Evolutionary conservation across 495 filamentous ascomycete genomes (phyloP).

Genomic region (Aspergillus incahuasiensis): DNA sequence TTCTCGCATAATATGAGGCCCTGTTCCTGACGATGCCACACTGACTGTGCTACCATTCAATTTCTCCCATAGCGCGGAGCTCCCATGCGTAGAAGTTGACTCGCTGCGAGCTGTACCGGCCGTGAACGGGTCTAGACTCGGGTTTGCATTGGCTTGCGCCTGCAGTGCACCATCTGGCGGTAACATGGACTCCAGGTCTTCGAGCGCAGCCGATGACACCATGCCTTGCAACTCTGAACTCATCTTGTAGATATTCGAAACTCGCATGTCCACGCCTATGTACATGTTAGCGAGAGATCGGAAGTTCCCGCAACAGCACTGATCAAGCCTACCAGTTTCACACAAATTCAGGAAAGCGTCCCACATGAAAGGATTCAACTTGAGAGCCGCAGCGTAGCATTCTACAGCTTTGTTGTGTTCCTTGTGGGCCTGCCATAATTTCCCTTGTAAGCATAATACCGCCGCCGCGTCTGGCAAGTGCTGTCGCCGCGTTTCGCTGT

Average conservation of each 20-base stretch:
- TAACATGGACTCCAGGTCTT: conserved; percentile 29
- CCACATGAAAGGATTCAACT: conserved; percentile 95
- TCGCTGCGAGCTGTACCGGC: conserved; percentile 41
- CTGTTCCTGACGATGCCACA: conserved; percentile 26
- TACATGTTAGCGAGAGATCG: conserved; percentile 17
- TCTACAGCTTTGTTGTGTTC: conserved; percentile 76
- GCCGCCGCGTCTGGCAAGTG: conserved; percentile 80
- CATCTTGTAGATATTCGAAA: conserved; percentile 80
- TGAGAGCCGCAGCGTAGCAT: conserved; percentile 81
- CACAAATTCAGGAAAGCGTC: conserved; percentile 87
- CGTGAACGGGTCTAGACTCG: conserved; percentile 43
- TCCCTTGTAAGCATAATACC: conserved; percentile 73
- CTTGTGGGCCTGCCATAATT: conserved; percentile 76
- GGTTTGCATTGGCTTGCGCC: conserved; percentile 39
- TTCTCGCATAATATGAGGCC: conserved; percentile 31
- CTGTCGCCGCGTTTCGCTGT: conserved; percentile 57
- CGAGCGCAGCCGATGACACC: conserved; percentile 35
- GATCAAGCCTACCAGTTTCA: conserved; percentile 51
- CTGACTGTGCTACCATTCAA: conserved; percentile 47
- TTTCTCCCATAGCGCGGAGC: conserved; percentile 54
- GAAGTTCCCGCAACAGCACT: neutral
- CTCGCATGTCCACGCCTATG: conserved; percentile 68
- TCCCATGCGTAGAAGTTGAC: conserved; percentile 37
- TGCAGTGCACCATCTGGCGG: conserved; percentile 38
- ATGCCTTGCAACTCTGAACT: conserved; percentile 59